A percentile compares a stretch with the other conserved stretches of the same genome.
phyloP scores from a whole-genome alignment of 768 basidiomycete genomes.

The Podaxis pistillaris region DNA sequence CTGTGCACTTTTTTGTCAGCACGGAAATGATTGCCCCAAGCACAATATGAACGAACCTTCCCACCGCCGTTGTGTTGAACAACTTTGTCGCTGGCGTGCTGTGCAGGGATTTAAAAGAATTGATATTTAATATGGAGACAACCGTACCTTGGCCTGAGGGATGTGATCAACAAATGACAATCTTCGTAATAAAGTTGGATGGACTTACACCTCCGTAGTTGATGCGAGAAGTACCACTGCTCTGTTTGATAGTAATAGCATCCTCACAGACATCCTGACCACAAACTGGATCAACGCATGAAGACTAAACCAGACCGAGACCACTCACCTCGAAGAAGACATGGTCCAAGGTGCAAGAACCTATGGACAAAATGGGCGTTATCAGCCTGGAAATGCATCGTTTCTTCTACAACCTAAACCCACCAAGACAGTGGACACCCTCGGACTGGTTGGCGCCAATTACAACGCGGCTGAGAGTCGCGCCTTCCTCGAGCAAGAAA shows the following conservation, averaged over 20 bases:
- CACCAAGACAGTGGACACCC: conserved; percentile 39
- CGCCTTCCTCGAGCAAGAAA: conserved; percentile 39
- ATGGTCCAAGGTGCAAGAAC: conserved; percentile 30
- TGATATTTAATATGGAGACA: not conserved
- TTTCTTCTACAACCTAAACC: not conserved
- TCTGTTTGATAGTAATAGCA: conserved; percentile 41
- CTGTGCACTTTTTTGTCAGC: conserved; percentile 5
- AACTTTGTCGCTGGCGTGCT: conserved; percentile 35
- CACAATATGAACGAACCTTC: conserved; percentile 16
- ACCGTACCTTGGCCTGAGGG: conserved; percentile 27
- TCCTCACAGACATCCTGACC: conserved; percentile 36
- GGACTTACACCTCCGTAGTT: conserved; percentile 36
- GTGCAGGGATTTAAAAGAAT: not conserved
- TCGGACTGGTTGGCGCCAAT: conserved; percentile 42
- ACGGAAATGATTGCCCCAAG: not conserved
- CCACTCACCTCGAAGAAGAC: conserved; percentile 29
- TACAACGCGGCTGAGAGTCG: conserved; percentile 36
- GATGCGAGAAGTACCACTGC: conserved; percentile 32
- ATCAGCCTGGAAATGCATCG: not conserved
- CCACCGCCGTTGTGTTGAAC: conserved; percentile 38
- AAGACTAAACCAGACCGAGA: not conserved
- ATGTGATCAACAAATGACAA: not conserved
- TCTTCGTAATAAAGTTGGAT: not conserved
- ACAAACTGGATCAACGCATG: not conserved
- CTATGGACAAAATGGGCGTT: conserved; percentile 11